Conservation (phyloP, 768 basidiomycete species). For the Chalciporus piperatus region DNA sequence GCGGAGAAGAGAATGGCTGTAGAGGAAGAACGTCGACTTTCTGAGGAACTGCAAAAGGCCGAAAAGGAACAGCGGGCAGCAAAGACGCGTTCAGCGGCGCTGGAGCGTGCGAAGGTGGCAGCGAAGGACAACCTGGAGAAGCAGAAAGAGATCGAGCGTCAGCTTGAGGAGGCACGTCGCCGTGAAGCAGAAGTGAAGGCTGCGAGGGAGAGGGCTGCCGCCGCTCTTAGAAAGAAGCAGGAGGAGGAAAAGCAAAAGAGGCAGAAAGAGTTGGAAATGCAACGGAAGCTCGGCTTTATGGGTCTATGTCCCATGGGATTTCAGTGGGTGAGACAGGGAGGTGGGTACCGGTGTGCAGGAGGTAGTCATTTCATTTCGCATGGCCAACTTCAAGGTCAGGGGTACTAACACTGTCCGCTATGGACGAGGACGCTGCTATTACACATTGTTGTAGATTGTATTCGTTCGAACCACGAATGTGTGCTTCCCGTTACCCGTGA, state of each 20-base stretch:
- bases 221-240: constrained; percentile 31
- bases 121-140: constrained; percentile 20
- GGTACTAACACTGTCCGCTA: too few relatives aligned
- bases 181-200: constrained; percentile 24
- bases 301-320: constrained; percentile 49
- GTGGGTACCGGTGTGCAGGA: constrained; percentile 47
- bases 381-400: constrained; percentile 4
- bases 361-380: constrained; percentile 41
- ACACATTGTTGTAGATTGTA: too few relatives aligned
- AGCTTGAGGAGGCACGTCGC: constrained; percentile 29
- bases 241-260: constrained; percentile 38
- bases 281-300: constrained; percentile 43
- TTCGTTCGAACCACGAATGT: too few relatives aligned
- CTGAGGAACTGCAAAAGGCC: constrained; percentile 16
- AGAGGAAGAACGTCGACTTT: constrained; percentile 18
- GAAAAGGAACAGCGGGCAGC: constrained; percentile 11
- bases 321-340: constrained; percentile 40
- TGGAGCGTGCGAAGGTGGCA: constrained; percentile 17
- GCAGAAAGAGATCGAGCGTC: constrained; percentile 25
- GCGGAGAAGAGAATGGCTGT: constrained; percentile 17
- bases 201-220: constrained; percentile 23
- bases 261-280: constrained; percentile 31
- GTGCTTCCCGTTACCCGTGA: too few relatives aligned
- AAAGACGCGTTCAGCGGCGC: constrained; percentile 8
- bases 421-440: too few relatives aligned